Percentiles rank a stretch among this genome's conserved stretches.
Conservation (phyloP, 2,329 filamentous ascomycete genomes). For the Macrophomina tecta region DNA sequence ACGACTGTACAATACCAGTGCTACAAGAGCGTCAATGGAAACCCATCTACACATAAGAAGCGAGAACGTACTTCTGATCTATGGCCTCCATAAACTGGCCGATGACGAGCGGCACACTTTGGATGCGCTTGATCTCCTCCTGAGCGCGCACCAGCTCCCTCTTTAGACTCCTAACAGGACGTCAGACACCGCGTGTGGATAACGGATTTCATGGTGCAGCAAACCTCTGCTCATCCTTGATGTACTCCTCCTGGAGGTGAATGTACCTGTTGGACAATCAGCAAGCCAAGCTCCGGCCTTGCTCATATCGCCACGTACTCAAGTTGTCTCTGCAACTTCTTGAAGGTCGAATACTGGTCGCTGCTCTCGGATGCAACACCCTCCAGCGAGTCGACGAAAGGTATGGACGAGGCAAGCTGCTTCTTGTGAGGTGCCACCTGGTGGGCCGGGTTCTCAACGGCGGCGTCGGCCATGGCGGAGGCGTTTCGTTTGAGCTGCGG, state of each 20-base stretch:
- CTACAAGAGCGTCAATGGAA: conserved; percentile 53
- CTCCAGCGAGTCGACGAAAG: conserved; percentile 89
- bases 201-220: conserved; percentile 20
- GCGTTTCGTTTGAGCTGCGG: not conserved
- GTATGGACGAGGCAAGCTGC: conserved; percentile 77
- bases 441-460: conserved; percentile 81
- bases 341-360: conserved; percentile 94
- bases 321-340: conserved; percentile 94
- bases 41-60: not conserved
- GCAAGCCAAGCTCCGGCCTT: not conserved
- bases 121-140: conserved; percentile 99
- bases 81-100: conserved; percentile 99
- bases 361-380: conserved; percentile 79
- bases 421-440: conserved; percentile 80
- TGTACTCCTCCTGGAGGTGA: conserved; percentile 98
- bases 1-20: conserved; percentile 98
- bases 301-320: conserved; percentile 67
- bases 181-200: conserved; percentile 13
- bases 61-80: conserved; percentile 82
- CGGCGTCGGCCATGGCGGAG: conserved; percentile 78
- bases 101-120: conserved; percentile 96
- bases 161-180: conserved; percentile 77
- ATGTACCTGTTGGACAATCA: conserved; percentile 70
- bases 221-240: conserved; percentile 98
- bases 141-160: conserved; percentile 95